Evolutionary conservation across 345 rosid genomes (phyloP), one percentile per base, ranked within the genome.

Genomic region (Arabidopsis thaliana): DNA sequence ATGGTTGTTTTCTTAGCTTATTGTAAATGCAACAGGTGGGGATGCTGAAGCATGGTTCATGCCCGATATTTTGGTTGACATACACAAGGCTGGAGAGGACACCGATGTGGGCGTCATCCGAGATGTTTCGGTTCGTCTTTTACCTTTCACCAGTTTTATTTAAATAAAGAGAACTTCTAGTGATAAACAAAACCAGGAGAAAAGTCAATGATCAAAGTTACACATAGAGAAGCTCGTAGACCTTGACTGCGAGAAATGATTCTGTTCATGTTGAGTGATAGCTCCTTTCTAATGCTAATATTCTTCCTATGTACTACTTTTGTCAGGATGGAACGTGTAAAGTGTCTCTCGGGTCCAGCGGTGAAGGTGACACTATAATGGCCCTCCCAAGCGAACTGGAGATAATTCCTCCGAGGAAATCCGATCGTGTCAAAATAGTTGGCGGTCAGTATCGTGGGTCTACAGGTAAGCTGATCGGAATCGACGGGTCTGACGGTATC

Each of bases 381-480:
- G 87, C 68, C 1, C 69, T 79, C 65, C 72, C 87, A 6, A 83
- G 69, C 30, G 97, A 94, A 65, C 79, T 91, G 44, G 94, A 91
- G 78, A 70, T 82, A 38, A 90, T 89, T 63, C 71, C 81, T 13
- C 98, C 98, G 3, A 85, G 88, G 84, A 94, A 94, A 73, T 75
- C 84, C 0, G 97, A 94, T 69, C 87, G 84, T 83, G 88, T 94
- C 67, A 94, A 87, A 85, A 92, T 94, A 22, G 87, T 88, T 82
- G 95, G 96, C 3, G 97, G 98, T 5, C 78, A 83, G 1, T 85
- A 78, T 32, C 99, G 97, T 0, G 99, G 97, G n/a, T 81, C 84
- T 25, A 88, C 87, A 0, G 98, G 97, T 71, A 94, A 91, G 80
- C 82, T 91, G 63, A 91, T 94, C 5, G 98, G 99, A 59, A 96